Conservation (phyloP, 208 protist species). For the Trypanosoma cruzi region DNA sequence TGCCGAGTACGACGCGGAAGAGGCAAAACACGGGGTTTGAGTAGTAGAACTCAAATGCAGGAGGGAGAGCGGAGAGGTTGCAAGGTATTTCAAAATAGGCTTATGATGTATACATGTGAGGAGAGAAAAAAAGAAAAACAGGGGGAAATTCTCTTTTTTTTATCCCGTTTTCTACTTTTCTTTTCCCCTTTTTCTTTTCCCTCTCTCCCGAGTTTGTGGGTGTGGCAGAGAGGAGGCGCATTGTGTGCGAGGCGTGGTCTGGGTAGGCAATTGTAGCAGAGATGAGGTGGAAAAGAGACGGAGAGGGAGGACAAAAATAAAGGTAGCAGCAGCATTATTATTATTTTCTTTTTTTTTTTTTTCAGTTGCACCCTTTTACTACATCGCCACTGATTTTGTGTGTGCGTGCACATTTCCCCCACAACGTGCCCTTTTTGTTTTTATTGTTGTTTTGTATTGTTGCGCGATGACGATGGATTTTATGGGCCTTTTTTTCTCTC, state of each 20-base stretch:
- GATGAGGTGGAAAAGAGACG: neutral
- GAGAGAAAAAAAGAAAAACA: slow-evolving; percentile 1
- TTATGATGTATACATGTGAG: slow-evolving; percentile 17
- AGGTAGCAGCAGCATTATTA: neutral
- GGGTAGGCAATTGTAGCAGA: neutral
- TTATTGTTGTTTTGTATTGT: too few species aligned
- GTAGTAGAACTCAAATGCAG: neutral
- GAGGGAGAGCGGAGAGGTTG: neutral
- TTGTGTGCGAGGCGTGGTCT: neutral
- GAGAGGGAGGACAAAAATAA: neutral
- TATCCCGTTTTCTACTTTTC: neutral
- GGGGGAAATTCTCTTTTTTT: slow-evolving; percentile 9
- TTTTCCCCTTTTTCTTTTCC: neutral
- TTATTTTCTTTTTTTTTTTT: neutral
- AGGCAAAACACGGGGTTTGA: slow-evolving; percentile 83
- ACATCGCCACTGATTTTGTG: neutral
- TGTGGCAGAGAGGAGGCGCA: neutral
- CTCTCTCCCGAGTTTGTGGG: neutral
- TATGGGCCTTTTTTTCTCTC: too few species aligned
- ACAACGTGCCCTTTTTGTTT: too few species aligned
- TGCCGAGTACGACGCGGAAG: slow-evolving; percentile 82
- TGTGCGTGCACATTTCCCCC: neutral
- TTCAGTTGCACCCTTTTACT: neutral
- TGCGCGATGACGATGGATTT: too few species aligned
- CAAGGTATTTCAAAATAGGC: slow-evolving; percentile 13